Evolutionary conservation across 805 yeast species (phyloP).

Genomic region (Ogataea nitratoaversa): DNA sequence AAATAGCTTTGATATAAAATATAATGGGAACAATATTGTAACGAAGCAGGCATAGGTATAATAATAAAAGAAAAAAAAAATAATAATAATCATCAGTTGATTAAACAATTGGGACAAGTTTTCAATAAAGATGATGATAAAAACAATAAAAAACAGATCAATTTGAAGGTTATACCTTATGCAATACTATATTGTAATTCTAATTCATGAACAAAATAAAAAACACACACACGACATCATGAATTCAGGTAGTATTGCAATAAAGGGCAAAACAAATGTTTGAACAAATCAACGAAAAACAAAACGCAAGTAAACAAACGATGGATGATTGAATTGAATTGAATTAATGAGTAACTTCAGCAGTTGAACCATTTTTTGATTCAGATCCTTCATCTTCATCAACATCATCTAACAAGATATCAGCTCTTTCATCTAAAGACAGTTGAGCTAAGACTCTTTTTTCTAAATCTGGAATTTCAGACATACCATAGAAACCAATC

Average conservation of each 20-base stretch:
- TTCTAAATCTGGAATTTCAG: slow-evolving; percentile 72
- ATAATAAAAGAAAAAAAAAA: neutral
- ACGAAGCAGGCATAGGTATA: neutral
- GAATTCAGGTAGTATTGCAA: neutral
- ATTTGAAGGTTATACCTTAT: too few species aligned
- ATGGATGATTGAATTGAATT: neutral
- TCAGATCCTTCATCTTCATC: slow-evolving; percentile 12
- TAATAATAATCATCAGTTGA: too few species aligned
- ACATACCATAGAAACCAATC: slow-evolving; percentile 79
- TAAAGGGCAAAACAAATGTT: neutral
- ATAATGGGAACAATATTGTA: neutral
- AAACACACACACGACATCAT: slow-evolving; percentile 4
- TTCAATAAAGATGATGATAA: too few species aligned
- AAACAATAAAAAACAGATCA: too few species aligned
- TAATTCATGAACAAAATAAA: slow-evolving; percentile 2
- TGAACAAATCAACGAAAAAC: neutral
- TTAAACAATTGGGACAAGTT: too few species aligned
- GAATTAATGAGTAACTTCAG: slow-evolving; percentile 6
- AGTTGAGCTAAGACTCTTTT: slow-evolving; percentile 55
- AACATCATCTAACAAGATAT: slow-evolving; percentile 31
- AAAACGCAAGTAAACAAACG: neutral
- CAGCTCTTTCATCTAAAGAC: slow-evolving; percentile 40
- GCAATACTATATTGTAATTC: neutral
- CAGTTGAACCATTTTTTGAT: slow-evolving; percentile 13
- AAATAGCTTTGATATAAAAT: neutral